Evolutionary conservation across 2,329 filamentous ascomycete genomes (phyloP), one percentile per base, ranked within the genome.

Genomic region (Alternaria sp.): DNA sequence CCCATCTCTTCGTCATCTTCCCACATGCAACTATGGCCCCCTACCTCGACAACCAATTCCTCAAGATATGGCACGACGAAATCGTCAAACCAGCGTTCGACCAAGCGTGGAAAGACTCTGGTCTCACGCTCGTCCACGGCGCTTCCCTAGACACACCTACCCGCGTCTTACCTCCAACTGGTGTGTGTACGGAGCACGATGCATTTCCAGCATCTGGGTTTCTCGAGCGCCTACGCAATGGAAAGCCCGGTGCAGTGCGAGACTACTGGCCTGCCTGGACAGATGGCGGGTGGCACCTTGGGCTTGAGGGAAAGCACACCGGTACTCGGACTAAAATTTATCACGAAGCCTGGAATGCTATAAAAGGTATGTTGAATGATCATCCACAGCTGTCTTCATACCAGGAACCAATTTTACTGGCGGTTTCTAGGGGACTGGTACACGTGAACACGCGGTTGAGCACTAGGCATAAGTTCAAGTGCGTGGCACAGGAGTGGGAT

Each of bases 71-170:
- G 66, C 66, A 69, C 53, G 59, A 69, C 8, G 49, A 66, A 1
- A 59, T 71, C 4, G 48, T 71, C 14, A 62, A 57, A 21, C 67
- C 67, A 1, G 64, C 66, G 1, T 69, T 69, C 48, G 56, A 69
- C 29, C 29, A 31, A 14, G 64, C 68, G 3, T 71, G 64, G 67
- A 42, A 46, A 8, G 46, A 62, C 17, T 61, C 56, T 4, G 44
- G 52, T 4, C 51, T 66, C 4, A 52, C 60, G 1, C 3, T 41
- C 9, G 42, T 54, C 0, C 36, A 50, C 10, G 54, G 59, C 33
- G 31, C 48, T 3, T 26, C 42, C 1, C 2, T 26, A 3, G 54
- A 53, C 41, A 41, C 41, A 4, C 24, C 23, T 4, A 34, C 53
- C 3, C 48, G 34, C 9, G 46, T 61, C 7, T 29, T 58, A 4